These are phyloP conservation scores for Auxenochlorella protothecoides DNA, from an alignment of 139 green algal genomes.

Conservation along the genomic window DNA sequence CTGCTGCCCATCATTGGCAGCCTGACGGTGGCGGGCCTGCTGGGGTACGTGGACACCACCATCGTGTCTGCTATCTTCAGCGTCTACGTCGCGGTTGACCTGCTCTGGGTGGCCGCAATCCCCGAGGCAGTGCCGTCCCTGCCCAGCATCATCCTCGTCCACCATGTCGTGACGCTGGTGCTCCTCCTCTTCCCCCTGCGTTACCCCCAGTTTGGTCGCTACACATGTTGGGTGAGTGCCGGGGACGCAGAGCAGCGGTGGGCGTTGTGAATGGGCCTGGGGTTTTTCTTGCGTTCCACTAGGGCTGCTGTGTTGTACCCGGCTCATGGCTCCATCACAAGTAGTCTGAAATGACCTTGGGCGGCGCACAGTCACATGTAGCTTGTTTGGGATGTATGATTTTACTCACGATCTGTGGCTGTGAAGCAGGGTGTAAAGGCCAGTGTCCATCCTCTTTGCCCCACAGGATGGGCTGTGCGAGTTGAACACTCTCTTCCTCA, in stretches of 20 bases:
- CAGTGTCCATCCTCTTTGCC: too few species aligned
- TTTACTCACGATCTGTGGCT: too few species aligned
- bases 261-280: too few species aligned
- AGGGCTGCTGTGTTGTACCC: too few species aligned
- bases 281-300: too few species aligned
- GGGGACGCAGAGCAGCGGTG: too few species aligned
- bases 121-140: slow-evolving; percentile 29
- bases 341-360: too few species aligned
- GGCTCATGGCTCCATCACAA: too few species aligned
- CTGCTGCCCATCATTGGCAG: slow-evolving; percentile 6
- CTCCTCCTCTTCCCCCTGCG: slow-evolving; percentile 30
- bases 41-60: slow-evolving; percentile 2
- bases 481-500: slow-evolving; percentile 51
- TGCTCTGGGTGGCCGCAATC: slow-evolving; percentile 1
- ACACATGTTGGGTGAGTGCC: slow-evolving; percentile 18
- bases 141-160: slow-evolving; percentile 25
- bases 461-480: slow-evolving; percentile 24
- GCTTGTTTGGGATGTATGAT: too few species aligned
- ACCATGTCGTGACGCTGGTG: slow-evolving; percentile 32
- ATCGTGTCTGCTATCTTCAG: slow-evolving; percentile 4
- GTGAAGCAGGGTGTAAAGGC: too few species aligned
- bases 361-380: too few species aligned
- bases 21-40: slow-evolving; percentile 8
- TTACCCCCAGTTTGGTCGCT: slow-evolving; percentile 14
- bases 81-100: slow-evolving; percentile 6